These are phyloP conservation scores for Elsinoe arachidis DNA, from an alignment of 2,329 filamentous ascomycete genomes.

Conservation along the genomic window DNA sequence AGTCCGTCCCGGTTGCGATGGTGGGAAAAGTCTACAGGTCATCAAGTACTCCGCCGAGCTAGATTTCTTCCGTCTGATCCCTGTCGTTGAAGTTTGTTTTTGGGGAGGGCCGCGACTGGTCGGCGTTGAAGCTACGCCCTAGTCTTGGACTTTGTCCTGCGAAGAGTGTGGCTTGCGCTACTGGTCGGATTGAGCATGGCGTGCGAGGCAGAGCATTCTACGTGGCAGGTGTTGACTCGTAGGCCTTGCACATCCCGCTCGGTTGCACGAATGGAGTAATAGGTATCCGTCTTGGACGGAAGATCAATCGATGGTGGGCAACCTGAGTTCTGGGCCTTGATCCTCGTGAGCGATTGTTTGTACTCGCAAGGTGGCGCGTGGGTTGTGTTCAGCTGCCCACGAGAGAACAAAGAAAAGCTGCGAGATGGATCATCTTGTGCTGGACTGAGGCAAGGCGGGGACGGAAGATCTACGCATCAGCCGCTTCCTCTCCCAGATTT, in stretches of 20 bases:
- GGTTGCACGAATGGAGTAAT: conserved; percentile 9
- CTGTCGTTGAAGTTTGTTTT: background rate
- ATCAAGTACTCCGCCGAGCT: conserved; percentile 4
- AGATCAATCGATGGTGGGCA: background rate
- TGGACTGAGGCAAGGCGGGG: conserved; percentile 6
- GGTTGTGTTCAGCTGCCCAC: background rate
- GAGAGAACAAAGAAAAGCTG: conserved; percentile 2
- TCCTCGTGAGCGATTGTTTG: background rate
- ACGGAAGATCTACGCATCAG: conserved; percentile 12
- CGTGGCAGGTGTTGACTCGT: conserved; percentile 11
- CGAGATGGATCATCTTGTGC: background rate
- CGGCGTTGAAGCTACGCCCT: conserved; percentile 6
- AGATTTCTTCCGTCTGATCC: conserved; percentile 9
- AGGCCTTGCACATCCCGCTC: background rate
- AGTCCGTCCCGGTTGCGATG: background rate
- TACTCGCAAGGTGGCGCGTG: background rate
- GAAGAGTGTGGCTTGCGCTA: conserved; percentile 8
- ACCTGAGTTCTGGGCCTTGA: background rate
- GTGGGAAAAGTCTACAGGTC: conserved; percentile 3
- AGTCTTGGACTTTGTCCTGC: conserved; percentile 10
- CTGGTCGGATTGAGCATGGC: conserved; percentile 3
- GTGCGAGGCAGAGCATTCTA: conserved; percentile 2
- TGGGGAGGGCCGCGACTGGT: conserved; percentile 8
- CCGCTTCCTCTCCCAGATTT: conserved; percentile 8
- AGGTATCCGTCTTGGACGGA: conserved; percentile 2